Evolutionary conservation across 2,329 filamentous ascomycete species (phyloP).

Genomic region (Thelonectria rubi): DNA sequence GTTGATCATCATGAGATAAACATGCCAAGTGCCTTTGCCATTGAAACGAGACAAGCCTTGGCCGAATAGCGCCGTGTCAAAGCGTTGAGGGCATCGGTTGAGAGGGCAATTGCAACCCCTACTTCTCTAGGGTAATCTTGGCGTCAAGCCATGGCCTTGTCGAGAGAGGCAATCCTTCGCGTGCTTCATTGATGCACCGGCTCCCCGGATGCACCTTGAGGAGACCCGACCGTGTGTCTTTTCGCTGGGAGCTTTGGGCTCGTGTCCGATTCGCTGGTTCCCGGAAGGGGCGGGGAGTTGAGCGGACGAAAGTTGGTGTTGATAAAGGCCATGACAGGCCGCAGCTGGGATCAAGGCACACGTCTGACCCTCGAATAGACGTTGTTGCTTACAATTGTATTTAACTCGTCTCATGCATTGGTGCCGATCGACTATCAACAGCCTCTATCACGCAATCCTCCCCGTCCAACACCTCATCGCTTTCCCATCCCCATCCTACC

Average conservation of each 20-base stretch:
- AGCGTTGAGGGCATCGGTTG: neutral
- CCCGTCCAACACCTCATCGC: neutral
- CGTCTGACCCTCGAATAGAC: neutral
- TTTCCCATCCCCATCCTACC: neutral
- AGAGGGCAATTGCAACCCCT: neutral
- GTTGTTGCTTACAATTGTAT: neutral
- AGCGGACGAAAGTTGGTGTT: neutral
- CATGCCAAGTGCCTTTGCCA: no score
- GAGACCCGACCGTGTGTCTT: neutral
- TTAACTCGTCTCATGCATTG: neutral
- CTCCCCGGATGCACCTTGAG: neutral
- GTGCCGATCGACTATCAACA: neutral
- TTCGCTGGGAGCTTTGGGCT: no score
- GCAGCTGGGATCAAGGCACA: neutral
- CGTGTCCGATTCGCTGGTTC: neutral
- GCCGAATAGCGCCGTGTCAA: neutral
- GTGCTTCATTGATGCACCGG: neutral
- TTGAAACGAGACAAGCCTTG: neutral
- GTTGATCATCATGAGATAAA: no score
- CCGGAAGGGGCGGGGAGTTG: neutral
- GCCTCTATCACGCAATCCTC: slow-evolving; percentile 15
- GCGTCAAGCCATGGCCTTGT: no score
- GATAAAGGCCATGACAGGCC: neutral
- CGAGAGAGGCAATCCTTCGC: no score
- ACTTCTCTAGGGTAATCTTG: no score